Conservation (phyloP, 148 eudicot species). For the Diospyros kaki region DNA sequence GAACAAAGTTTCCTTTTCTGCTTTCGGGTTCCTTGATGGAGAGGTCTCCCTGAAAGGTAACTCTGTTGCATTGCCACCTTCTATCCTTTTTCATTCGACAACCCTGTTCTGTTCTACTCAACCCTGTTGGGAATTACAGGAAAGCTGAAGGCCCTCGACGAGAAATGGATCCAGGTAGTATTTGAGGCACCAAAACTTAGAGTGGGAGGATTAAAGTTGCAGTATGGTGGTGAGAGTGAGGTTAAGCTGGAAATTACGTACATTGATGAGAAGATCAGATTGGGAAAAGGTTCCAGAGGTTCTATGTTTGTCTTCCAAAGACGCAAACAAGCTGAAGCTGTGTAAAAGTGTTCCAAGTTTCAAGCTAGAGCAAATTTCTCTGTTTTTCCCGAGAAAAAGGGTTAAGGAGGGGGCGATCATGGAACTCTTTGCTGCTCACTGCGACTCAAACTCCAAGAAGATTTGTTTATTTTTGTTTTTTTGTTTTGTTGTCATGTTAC, state of each 20-base stretch:
- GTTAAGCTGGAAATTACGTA: conserved; percentile 90
- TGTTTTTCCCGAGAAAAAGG: background rate
- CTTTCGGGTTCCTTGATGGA: conserved; percentile 82
- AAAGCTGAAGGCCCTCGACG: conserved; percentile 75
- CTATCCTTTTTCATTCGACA: no score
- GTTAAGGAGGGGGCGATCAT: background rate
- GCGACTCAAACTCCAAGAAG: background rate
- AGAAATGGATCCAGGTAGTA: conserved; percentile 83
- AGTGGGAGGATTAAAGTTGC: conserved; percentile 64
- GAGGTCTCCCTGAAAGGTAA: conserved; percentile 88
- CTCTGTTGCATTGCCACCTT: conserved; percentile 1
- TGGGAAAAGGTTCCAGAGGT: conserved; percentile 92
- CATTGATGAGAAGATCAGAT: conserved; percentile 78
- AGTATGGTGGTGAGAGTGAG: conserved; percentile 86
- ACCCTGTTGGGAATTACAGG: conserved; percentile 36
- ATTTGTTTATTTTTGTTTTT: no score
- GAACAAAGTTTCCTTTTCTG: conserved; percentile 76
- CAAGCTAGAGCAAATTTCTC: background rate
- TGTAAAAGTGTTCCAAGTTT: background rate
- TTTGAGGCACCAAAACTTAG: conserved; percentile 86
- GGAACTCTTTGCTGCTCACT: background rate
- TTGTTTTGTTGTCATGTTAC: no score
- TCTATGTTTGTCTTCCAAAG: conserved; percentile 92
- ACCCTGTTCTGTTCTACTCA: background rate
- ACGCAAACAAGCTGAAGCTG: conserved; percentile 19